Evolutionary conservation across 169 alveolate genomes (phyloP), one percentile per base, ranked within the genome.

Genomic region (Plasmodium cynomolgi): DNA sequence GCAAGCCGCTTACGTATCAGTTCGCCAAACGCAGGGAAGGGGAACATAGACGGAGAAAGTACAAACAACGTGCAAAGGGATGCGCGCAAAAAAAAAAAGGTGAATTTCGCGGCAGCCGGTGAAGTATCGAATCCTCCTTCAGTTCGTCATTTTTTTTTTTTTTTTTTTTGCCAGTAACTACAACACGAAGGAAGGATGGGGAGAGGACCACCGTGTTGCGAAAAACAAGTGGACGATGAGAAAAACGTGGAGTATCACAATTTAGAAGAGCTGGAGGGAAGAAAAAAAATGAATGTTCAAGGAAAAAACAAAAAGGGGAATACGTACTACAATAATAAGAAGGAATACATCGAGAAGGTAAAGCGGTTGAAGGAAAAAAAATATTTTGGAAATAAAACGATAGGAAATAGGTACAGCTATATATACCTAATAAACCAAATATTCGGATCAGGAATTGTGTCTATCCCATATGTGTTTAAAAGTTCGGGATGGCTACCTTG

Each of bases 401-500:
- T 90, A 90, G 94, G 94, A 8, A 54, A 90, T 13, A 62, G 13
- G 41, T 79, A 75, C 54, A 90, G 94, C 26, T 90, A 90, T 90
- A 47, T 90, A 58, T 90, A 90, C 74, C 41, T 90, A 80, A 90
- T 90, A 41, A 90, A 90, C 34, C 94, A 90, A 90, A 90, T 90
- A 79, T 90, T 90, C 34, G 94, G 94, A 13, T 90, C 94, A 71
- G 98, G 98, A 31, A 92, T 96, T 86, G 94, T 93, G 56, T 93
- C 93, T 11, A 92, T 96, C 15, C 98, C 98, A 33, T 93, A 93
- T 39, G 79, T 94, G 20, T 92, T 95, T 74, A 93, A 93, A 39
- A 95, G 93, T 81, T 92, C 94, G 1, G 98, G 98, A 31, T 93
- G 96, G 96, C 39, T 95, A 34, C 94, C 96, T 20, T 94, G 96